Evolutionary conservation across 495 filamentous ascomycete species (phyloP), one percentile per base, ranked within the genome.

Genomic region (Chlorociboria aeruginascens): DNA sequence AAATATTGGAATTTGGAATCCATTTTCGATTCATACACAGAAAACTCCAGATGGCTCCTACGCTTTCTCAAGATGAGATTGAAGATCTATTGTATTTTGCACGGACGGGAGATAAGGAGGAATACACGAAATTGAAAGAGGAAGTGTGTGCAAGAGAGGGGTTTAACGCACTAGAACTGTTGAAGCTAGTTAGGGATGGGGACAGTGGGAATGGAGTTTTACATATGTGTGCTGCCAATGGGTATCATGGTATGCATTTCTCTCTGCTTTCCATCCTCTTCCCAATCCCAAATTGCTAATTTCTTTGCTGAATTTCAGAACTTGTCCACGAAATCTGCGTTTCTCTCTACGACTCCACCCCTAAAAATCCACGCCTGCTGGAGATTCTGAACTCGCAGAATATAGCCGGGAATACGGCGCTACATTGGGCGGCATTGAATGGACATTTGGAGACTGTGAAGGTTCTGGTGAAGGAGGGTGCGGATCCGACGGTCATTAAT

Each of bases 351-450:
- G 33, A 48, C 14, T 47, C 50, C 11, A 42, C 56, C 44, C 50
- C 57, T 40, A 46, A 46, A 48, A 54, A 37, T 32, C 49, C 37
- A 34, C 53, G 54, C 48, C 66, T 65, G 40, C 60, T 62, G 32
- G 53, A 66, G 0, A 71, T 82, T 32, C 49, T 95, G 9, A 82
- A 92, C 65, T 48, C 73, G 62, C 65, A 73, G 59, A 96, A 97
- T 52, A 61, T 75, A 48, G 78, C 81, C 25, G 89, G 87, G 28
- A 95, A 95, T 66, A 95, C 90, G 9, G 72, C 87, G 1, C 65
- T 97, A 45, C 89, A 96, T 68, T 96, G 87, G 86, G 90, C 89
- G 0, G 81, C 87, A 1, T 67, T 94, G 48, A 90, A 92, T 52
- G 89, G 90, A 11, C 87, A 95, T 56, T 63, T 95, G 2, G 74